Base-by-base conservation (phyloP, 1,284 basidiomycete genomes). In the Heliocybe sulcata region DNA sequence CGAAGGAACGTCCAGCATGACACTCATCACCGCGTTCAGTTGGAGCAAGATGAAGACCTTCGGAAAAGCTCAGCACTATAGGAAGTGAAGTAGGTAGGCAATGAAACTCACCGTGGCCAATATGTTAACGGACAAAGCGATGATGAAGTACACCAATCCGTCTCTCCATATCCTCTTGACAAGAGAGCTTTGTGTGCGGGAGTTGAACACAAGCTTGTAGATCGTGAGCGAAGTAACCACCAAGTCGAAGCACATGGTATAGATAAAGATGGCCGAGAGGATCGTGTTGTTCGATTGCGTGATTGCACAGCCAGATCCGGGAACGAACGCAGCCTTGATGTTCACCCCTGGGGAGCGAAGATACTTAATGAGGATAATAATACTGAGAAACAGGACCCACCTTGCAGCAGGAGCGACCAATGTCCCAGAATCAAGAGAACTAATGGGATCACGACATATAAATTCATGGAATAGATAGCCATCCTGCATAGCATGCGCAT, bases 341-440 rank as follows among this genome's bases (percentile, higher is more conserved):
- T 58, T 54, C 38, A 61, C 59, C 9, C 47, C 47, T 49, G 22
- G 11, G 3, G 20, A n/a, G 6, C 8, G 6, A 12, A 29, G 3
- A 11, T 4, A 49, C 8, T 42, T 45, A 19, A 45, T 19, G 42
- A 9, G 47, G 8, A 4, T 4, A 49, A 49, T 49, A 11, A 16
- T 25, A 42, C 4, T n/a, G 38, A 9, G 47, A n/a, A 25, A 26
- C 3, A n/a, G 11, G 4, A 29, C 47, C 10, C 23, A 79, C 87
- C 87, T 61, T 89, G 87, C 19, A 90, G 71, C 47, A 90, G 74
- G 42, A 90, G 75, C 2, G 83, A 83, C 87, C 87, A 90, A 62
- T 90, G 87, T 0, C 81, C 87, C 38, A 89, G 71, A 57, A 87
- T 87, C 54, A 90, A 65, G 20, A 77, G 52, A 35, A 85, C 65